Evolutionary conservation across 2,329 filamentous ascomycete species (phyloP), one percentile per base, ranked within the genome.

Genomic region (Ilyonectria mors-panacis): DNA sequence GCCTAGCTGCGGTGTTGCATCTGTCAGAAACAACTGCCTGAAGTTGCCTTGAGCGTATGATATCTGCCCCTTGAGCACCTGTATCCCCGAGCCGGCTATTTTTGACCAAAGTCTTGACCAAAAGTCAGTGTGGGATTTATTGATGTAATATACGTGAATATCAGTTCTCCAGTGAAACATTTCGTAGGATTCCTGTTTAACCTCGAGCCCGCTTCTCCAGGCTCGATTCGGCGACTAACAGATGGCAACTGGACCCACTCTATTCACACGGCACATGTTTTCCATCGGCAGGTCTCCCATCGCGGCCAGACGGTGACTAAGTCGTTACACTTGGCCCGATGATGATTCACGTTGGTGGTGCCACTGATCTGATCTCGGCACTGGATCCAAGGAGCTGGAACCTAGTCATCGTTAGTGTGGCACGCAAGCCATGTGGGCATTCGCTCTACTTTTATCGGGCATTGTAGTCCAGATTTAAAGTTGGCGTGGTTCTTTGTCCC

Each of bases 301-400:
- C 6, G 19, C 13, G 12, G 35, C 44, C 39, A 42, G 6, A 6
- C 37, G 12, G 37, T 13, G 37, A 23, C 15, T 23, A 33, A 15
- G 37, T 13, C 26, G n/a, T 21, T 42, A 19, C 21, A 30, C 15
- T 5, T 44, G 33, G 33, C 13, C 59, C 39, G 19, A 28, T 42
- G 33, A 59, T 67, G 59, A 67, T 67, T 67, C 65, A 67, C 21
- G 47, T 19, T n/a, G 59, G 60, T 39, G 53, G 60, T 64, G 55
- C 26, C 59, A 50, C 19, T 45, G 21, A 9, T 19, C 9, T 45
- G 44, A 37, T 21, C 26, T 12, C 17, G 19, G 7, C 19, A 35
- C 39, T 28, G 8, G 51, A 28, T 45, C 44, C 37, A 51, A 44
- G 53, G 4, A 15, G 10, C 21, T 57, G n/a, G n/a, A 8, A 50